Percentiles rank a stretch among this genome's conserved stretches.
Conservation (phyloP, 2,329 filamentous ascomycete genomes). For the Paecilomyces fulvus region DNA sequence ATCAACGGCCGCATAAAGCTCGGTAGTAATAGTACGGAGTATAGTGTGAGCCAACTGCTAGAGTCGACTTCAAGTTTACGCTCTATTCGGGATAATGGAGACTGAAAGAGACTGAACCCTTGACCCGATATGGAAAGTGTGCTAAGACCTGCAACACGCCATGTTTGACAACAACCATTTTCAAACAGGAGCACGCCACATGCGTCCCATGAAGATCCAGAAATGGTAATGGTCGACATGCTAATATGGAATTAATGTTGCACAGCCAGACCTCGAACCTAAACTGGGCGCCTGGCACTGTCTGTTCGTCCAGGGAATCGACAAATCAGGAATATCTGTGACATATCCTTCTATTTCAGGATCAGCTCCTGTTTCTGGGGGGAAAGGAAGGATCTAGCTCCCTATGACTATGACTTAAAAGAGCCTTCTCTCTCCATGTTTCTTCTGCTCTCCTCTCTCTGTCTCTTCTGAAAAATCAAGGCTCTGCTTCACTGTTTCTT, state of each 20-base stretch:
- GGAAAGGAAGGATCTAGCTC: not conserved
- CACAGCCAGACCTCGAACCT: not conserved
- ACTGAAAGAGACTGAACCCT: not conserved
- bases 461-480: not conserved
- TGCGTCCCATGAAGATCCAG: not conserved
- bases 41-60: not conserved
- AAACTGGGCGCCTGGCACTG: not conserved
- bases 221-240: not conserved
- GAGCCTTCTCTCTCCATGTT: not conserved
- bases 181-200: not conserved
- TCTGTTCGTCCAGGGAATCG: not conserved
- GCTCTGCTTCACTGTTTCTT: not conserved
- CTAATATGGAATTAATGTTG: not conserved
- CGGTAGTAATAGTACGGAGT: not conserved
- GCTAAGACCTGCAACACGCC: not conserved
- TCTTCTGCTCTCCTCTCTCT: not conserved
- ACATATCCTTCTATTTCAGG: not conserved
- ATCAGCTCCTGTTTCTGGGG: not conserved
- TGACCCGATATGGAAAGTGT: not conserved
- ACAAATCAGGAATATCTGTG: conserved; percentile 1
- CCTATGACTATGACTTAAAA: not conserved
- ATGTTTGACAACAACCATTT: not conserved
- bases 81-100: not conserved
- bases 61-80: not conserved
- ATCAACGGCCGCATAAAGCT: not conserved